These are phyloP conservation scores for Hamiltosporidium magnivora DNA, from an alignment of 371 early-diverging fungal species.

Conservation along the genomic window DNA sequence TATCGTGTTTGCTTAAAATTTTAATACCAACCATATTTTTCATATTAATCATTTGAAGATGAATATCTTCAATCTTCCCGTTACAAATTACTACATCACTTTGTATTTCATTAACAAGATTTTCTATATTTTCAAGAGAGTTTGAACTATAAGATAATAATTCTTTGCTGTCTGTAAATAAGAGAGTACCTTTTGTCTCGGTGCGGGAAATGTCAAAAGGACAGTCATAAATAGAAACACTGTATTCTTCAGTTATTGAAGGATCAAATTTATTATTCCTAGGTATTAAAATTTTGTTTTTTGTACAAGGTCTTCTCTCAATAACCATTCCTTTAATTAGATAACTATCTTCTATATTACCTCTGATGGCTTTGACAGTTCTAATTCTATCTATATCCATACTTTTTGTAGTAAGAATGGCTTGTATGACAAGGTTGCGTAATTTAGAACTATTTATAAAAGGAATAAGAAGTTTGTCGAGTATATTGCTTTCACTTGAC, in stretches of 20 bases:
- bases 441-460: too few species aligned
- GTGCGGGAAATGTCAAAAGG: slow-evolving; percentile 48
- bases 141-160: slow-evolving; percentile 42
- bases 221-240: slow-evolving; percentile 51
- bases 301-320: slow-evolving; percentile 33
- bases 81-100: slow-evolving; percentile 36
- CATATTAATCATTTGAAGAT: slow-evolving; percentile 47
- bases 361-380: slow-evolving; percentile 35
- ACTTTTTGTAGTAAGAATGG: too few species aligned
- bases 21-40: slow-evolving; percentile 41
- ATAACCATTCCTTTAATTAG: slow-evolving; percentile 53
- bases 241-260: not conserved
- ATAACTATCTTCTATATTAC: slow-evolving; percentile 47
- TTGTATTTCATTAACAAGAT: slow-evolving; percentile 33
- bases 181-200: slow-evolving; percentile 55
- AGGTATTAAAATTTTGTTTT: slow-evolving; percentile 10
- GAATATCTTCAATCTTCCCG: slow-evolving; percentile 42
- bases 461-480: too few species aligned
- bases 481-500: too few species aligned
- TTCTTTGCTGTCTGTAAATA: slow-evolving; percentile 48
- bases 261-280: too few species aligned
- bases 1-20: slow-evolving; percentile 49
- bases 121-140: slow-evolving; percentile 25
- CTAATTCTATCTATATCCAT: too few species aligned
- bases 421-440: too few species aligned